phyloP scores from a whole-genome alignment of 2,329 filamentous ascomycete genomes.

The Claviceps pazoutovae region DNA sequence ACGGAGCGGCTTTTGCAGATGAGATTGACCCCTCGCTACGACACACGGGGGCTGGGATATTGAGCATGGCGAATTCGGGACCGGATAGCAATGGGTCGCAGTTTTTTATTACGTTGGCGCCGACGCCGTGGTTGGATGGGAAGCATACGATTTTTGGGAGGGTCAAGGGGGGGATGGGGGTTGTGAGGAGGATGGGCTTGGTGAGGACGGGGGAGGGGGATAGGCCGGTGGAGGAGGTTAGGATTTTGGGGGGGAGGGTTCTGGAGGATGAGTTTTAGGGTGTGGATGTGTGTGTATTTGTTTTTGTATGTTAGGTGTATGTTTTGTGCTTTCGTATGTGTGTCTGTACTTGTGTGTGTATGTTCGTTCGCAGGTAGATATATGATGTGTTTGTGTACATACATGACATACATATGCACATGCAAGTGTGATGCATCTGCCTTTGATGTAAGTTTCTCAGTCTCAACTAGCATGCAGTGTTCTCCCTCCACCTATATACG shows the following conservation, averaged over 20 bases:
- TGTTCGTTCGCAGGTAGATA: too few species aligned
- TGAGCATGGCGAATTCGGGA: constrained; percentile 93
- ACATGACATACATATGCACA: too few species aligned
- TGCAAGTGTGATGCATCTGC: too few species aligned
- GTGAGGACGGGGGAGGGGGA: constrained; percentile 76
- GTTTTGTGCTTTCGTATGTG: too few species aligned
- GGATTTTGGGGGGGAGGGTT: constrained; percentile 59
- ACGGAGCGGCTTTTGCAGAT: constrained; percentile 86
- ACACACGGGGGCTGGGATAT: constrained; percentile 84
- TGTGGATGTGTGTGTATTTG: too few species aligned
- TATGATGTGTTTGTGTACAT: too few species aligned
- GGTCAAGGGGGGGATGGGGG: constrained; percentile 67
- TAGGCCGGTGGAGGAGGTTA: constrained; percentile 67
- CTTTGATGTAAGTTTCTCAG: too few species aligned
- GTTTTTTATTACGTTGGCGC: constrained; percentile 91
- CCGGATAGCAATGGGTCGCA: constrained; percentile 89
- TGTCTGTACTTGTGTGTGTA: too few species aligned
- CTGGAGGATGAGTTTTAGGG: constrained; percentile 35
- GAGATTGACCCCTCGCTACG: constrained; percentile 69
- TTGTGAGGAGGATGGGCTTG: constrained; percentile 78
- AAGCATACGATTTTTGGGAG: constrained; percentile 96
- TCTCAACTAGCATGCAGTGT: too few species aligned
- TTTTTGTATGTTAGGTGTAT: too few species aligned
- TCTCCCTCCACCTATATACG: too few species aligned
- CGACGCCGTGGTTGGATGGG: constrained; percentile 90